Evolutionary conservation across 2,329 filamentous ascomycete genomes (phyloP).

Genomic region (Ophiostoma novo-ulmi): DNA sequence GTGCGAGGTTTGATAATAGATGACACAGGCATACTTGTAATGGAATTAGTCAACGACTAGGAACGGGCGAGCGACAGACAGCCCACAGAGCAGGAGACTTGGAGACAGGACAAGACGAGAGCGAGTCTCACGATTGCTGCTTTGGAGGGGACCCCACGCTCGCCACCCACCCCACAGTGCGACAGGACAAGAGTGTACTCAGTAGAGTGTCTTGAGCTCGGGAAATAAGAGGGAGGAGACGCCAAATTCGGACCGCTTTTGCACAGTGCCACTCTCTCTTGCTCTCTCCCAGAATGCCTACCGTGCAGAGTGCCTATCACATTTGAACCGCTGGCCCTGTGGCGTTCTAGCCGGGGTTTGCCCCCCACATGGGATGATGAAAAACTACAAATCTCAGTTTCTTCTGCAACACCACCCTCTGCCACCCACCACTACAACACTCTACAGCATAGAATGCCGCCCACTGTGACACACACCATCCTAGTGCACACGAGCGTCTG

Average conservation of each 20-base stretch:
- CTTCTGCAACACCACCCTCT: neutral
- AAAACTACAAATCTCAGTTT: slow-evolving; percentile 3
- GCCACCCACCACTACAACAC: neutral
- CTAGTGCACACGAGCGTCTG: neutral
- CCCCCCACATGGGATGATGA: slow-evolving; percentile 10
- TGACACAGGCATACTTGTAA: neutral
- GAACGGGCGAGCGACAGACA: neutral
- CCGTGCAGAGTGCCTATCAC: too few species aligned
- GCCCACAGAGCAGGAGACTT: slow-evolving; percentile 2
- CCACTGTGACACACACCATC: neutral
- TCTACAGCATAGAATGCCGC: neutral
- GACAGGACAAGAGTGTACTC: neutral
- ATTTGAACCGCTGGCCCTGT: neutral
- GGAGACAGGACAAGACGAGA: neutral
- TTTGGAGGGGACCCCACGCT: slow-evolving; percentile 2
- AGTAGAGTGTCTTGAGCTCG: neutral
- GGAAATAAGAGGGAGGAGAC: neutral
- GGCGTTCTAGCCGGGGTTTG: neutral
- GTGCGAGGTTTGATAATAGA: neutral
- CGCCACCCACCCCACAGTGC: neutral
- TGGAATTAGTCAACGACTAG: neutral
- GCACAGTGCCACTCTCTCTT: neutral
- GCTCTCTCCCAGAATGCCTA: too few species aligned
- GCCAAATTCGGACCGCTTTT: neutral
- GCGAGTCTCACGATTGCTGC: neutral